phyloP scores from a whole-genome alignment of 345 rosid genomes.

The Euphorbia pulcherrima region DNA sequence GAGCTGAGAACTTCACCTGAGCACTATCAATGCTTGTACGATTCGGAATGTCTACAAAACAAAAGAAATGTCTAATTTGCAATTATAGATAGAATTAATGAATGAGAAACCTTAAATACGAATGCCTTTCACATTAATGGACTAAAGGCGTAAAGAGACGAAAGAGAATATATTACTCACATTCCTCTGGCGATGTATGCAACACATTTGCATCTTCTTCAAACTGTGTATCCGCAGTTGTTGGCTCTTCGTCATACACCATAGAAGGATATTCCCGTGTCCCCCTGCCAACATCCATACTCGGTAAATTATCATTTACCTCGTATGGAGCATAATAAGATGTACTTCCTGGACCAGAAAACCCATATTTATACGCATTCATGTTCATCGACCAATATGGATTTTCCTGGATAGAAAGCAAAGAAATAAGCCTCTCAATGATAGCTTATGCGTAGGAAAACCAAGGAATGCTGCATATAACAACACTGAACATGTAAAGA shows the following conservation, averaged over 20 bases:
- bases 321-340: constrained; percentile 39
- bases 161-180: constrained; percentile 27
- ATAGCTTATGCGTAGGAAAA: neutral
- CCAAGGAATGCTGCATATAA: neutral
- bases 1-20: constrained; percentile 34
- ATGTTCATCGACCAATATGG: constrained; percentile 46
- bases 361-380: constrained; percentile 57
- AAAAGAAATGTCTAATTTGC: constrained; percentile 12
- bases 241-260: constrained; percentile 33
- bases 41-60: constrained; percentile 42
- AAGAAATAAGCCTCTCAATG: neutral
- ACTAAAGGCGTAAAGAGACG: neutral
- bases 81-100: neutral
- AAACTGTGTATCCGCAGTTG: constrained; percentile 26
- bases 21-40: constrained; percentile 35
- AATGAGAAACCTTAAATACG: neutral
- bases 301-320: constrained; percentile 45
- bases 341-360: constrained; percentile 44
- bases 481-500: neutral
- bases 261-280: constrained; percentile 45
- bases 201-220: constrained; percentile 30
- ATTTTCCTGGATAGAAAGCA: constrained; percentile 36
- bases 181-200: constrained; percentile 42
- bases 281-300: constrained; percentile 40
- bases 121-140: neutral